Base-by-base conservation (phyloP, 495 filamentous ascomycete genomes). In the Aspergillus wentii region DNA sequence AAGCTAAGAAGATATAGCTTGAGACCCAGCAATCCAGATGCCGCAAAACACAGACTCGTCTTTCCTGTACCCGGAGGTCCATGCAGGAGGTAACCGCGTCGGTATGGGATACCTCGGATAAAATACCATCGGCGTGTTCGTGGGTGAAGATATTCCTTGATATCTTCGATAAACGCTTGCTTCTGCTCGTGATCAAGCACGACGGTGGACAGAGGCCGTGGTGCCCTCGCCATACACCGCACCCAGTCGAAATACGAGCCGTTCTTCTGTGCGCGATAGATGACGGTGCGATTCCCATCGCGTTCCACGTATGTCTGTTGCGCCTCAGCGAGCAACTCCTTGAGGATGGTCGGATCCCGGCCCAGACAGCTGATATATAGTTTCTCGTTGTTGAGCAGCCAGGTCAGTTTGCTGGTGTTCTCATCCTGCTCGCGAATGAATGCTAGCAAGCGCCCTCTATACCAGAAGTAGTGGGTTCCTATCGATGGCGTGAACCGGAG, bases 91-190 rank as follows among this genome's bases (percentile, higher is more conserved):
- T 72, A 72, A 1, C 69, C 69, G 10, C 65, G 64, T 0, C 69
- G 57, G 43, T 74, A 72, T 0, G 68, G 68, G 23, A 75, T 74
- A 2, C 70, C 88, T 1, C 86, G 72, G 33, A 80, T 79, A 0
- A 83, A 78, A 46, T 92, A 92, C 88, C 88, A 95, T 11, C 69
- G 63, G 5, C 80, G 67, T 2, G 83, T 89, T 2, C 71, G 66
- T 0, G 85, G 81, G 40, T 88, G 80, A 5, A 95, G 64, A 49
- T 91, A 96, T 49, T 95, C 88, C 58, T 88, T 88, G 56, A 95
- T 86, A 57, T 96, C 91, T 11, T 69, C 59, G 20, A 94, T 59
- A 14, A 95, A 72, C 17, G 66, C 71, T 8, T 78, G 56, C 63
- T 95, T 96, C 57, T 87, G 78, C 21, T 66, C 54, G 17, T 75